Evolutionary conservation across 1,139 yeast genomes (phyloP), one percentile per base, ranked within the genome.

Genomic region (Yamadazyma sp.): DNA sequence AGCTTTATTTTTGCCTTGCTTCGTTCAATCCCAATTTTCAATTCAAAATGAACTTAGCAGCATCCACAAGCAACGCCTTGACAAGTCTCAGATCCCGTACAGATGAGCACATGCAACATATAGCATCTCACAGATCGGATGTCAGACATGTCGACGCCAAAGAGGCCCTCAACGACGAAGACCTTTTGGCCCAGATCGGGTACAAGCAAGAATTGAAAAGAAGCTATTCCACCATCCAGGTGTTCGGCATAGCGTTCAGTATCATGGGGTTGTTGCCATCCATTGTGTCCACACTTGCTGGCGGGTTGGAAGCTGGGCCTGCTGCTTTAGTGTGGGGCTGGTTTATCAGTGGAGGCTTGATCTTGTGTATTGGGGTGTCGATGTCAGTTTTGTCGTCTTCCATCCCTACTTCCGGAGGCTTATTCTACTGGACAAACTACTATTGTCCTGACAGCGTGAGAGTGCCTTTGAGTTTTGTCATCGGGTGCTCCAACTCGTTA

Each of bases 321-420:
- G 57, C 63, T 17, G 56, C 83, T 3, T 68, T 79, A 17, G 75
- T 81, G 14, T 83, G 88, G 87, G 87, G 88, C 38, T 83, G 88
- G 87, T 69, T 82, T 42, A 64, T 73, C 37, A 75, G 81, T 29
- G 76, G 78, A 11, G 46, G 71, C 39, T 81, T 82, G 46, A 75
- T 83, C 44, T 57, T 81, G 38, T 60, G 72, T 43, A 73, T 79
- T 41, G 88, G 87, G 9, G 49, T 73, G 40, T 71, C 83, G 10
- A 81, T 83, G 68, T 76, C 86, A 9, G 81, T 81, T 47, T 62
- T 81, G 40, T 83, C 84, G 1, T 76, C 83, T 17, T 75, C 87
- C n/a, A 77, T 80, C 54, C 88, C 89, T 37, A 81, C 89, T 3
- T 73, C 83, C 16, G 88, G 89, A 41, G 89, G 88, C 9, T 66